Evolutionary conservation across 2,329 filamentous ascomycete genomes (phyloP), one percentile per base, ranked within the genome.

Genomic region (Diplocarpon rosae): DNA sequence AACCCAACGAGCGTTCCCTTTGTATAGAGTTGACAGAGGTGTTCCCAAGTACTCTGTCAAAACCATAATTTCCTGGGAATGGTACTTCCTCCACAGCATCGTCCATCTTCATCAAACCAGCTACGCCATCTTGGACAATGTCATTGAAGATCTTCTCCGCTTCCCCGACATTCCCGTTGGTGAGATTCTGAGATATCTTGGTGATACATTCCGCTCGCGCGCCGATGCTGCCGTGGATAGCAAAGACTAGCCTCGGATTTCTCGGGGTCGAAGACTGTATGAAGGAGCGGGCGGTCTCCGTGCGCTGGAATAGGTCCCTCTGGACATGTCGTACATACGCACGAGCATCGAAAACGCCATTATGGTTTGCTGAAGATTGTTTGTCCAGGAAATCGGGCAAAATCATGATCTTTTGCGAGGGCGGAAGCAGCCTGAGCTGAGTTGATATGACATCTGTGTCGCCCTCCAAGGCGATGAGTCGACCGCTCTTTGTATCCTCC

Each of bases 381-480:
- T 41, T 44, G 16, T 56, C 43, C 5, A 48, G 42, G 1, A 59
- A 45, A 5, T 53, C 40, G 0, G 77, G 76, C 1, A 82, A 63
- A 30, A 79, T 67, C 17, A 80, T 59, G 31, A 81, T 70, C 45
- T 78, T 72, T 0, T 71, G 62, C 1, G 75, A 80, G 3, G 67
- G 68, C 8, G 78, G 78, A 10, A 82, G 68, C 2, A 81, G 66
- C 37, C 70, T 70, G 32, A 81, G 62, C 53, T 82, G 78, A 3
- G 74, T 78, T 17, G 72, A 69, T 27, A 81, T 66, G 27, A 67
- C 63, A 37, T 78, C 70, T 17, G 62, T 54, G 28, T 73, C 66
- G 5, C 78, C 78, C 56, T 81, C 78, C 45, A 82, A 70, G 49
- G 76, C 75, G 42, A 82, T 67, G 42, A 81, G 61, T 56, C 68